A percentile compares a stretch with the other conserved stretches of the same genome.
Evolutionary conservation across 768 basidiomycete species (phyloP).

Genomic region (Pulveroboletus sp.): DNA sequence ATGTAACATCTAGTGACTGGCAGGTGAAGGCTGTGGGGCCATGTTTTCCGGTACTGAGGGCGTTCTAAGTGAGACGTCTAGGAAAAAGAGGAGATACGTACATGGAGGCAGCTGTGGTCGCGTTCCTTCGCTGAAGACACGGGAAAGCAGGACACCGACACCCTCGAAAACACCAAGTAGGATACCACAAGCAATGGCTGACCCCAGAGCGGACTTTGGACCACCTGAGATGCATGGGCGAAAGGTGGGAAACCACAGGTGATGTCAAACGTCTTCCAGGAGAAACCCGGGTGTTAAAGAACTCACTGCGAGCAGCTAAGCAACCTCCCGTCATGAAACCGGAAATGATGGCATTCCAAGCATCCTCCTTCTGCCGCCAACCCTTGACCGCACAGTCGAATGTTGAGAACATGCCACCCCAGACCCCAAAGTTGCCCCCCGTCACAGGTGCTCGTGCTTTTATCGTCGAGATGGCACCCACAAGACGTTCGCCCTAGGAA

Average conservation of each 20-base stretch:
- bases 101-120: conserved; percentile 76
- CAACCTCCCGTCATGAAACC: conserved; percentile 99
- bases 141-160: conserved; percentile 86
- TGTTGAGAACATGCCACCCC: conserved; percentile 98
- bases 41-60: conserved; percentile 50
- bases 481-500: conserved; percentile 84
- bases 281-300: background rate
- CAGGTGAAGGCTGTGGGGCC: conserved; percentile 44
- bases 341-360: conserved; percentile 98
- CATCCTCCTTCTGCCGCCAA: conserved; percentile 94
- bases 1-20: conserved; percentile 48
- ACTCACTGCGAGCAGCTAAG: conserved; percentile 88
- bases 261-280: background rate
- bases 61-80: conserved; percentile 3
- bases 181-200: conserved; percentile 95
- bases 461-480: conserved; percentile 92
- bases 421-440: conserved; percentile 93
- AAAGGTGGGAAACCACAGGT: background rate
- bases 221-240: conserved; percentile 56
- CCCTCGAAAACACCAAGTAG: conserved; percentile 92
- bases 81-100: conserved; percentile 38
- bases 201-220: conserved; percentile 83
- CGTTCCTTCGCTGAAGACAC: conserved; percentile 81
- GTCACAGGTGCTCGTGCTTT: conserved; percentile 98
- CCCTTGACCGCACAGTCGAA: conserved; percentile 99